Base-by-base conservation (phyloP, 225 moss, liverwort and hornwort species). In the Rhytidiadelphus loreus region DNA sequence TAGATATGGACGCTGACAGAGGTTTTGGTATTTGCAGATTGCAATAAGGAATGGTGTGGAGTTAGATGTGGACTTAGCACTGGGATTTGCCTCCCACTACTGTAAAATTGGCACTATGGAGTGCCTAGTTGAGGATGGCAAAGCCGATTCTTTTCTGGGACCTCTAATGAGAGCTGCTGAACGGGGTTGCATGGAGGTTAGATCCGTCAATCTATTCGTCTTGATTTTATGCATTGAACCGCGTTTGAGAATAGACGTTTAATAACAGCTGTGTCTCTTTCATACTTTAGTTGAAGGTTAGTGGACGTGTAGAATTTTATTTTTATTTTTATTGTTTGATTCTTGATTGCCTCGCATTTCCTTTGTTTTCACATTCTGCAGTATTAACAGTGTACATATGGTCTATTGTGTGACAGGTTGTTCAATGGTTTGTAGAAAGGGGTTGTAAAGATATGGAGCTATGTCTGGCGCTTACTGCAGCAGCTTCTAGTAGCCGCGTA, bases 151-250 rank as follows among this genome's bases (percentile, higher is more conserved):
- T 83, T 97, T 98, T 91, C 85, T 98, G 74, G 98, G 98, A 57
- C 98, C 98, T 65, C 92, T 98, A 23, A 98, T 98, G 98, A 97
- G 96, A 94, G 97, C 98, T 89, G 96, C 98, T 32, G 97, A 98
- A 90, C 89, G 97, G 79, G 98, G 97, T 85, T 97, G 95, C 90
- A 97, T 98, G 95, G 97, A 97, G 93, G 98, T 98, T 53, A 83
- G 90, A 86, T 80, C 63, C 37, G 41, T 41, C 60, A 83, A 78
- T 79, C 56, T 83, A 44, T 61, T 59, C 52, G 63, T 77, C 73
- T 58, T 63, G 28, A 76, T 60, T 19, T 43, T 66, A n/a, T 90
- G 83, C 78, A n/a, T 52, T 88, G 24, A 28, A 68, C 69, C 4
- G 24, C 26, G 28, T 83, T 52, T 44, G 66, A 77, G 56, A 82